Percentiles rank a stretch among this genome's conserved stretches.
These are phyloP conservation scores for Linanthus parryae DNA, from an alignment of 148 eudicot species.

Conservation along the genomic window DNA sequence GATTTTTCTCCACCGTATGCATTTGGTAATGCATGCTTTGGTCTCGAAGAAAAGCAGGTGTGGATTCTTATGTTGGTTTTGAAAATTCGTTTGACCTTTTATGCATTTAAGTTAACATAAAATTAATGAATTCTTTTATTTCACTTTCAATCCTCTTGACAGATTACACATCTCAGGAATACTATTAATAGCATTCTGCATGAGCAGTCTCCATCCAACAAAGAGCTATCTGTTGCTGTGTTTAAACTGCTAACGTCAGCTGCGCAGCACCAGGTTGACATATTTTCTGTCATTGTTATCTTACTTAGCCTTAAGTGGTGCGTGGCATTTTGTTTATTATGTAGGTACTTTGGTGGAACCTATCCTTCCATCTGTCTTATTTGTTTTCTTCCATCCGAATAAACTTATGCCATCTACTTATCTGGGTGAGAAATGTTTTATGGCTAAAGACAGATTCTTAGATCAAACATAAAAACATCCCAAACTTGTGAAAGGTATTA, in stretches of 20 bases:
- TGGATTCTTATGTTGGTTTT: slow-evolving; percentile 3
- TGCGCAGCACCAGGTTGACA: slow-evolving; percentile 64
- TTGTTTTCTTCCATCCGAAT: too few species aligned
- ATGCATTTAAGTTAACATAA: slow-evolving; percentile 1
- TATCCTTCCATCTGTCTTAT: too few species aligned
- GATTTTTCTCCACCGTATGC: slow-evolving; percentile 44
- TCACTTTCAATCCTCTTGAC: slow-evolving; percentile 18
- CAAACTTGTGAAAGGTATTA: too few species aligned
- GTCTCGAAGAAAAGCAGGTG: slow-evolving; percentile 78
- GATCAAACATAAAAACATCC: too few species aligned
- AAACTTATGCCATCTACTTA: too few species aligned
- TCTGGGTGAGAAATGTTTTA: too few species aligned
- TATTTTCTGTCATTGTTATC: too few species aligned
- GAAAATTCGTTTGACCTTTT: slow-evolving; percentile 1
- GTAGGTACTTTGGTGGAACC: too few species aligned
- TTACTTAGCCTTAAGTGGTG: too few species aligned
- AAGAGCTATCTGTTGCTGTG: slow-evolving; percentile 57
- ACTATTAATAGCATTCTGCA: slow-evolving; percentile 45
- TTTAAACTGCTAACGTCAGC: slow-evolving; percentile 67
- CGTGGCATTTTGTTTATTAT: too few species aligned
- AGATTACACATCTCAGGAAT: slow-evolving; percentile 52
- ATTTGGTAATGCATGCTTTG: slow-evolving; percentile 50
- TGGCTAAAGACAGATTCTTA: too few species aligned
- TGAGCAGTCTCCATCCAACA: slow-evolving; percentile 53
- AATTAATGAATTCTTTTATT: background rate